Percentiles rank a stretch among this genome's conserved stretches.
Conservation (phyloP, 371 early-diverging fungal genomes). For the Mortierella sp. region DNA sequence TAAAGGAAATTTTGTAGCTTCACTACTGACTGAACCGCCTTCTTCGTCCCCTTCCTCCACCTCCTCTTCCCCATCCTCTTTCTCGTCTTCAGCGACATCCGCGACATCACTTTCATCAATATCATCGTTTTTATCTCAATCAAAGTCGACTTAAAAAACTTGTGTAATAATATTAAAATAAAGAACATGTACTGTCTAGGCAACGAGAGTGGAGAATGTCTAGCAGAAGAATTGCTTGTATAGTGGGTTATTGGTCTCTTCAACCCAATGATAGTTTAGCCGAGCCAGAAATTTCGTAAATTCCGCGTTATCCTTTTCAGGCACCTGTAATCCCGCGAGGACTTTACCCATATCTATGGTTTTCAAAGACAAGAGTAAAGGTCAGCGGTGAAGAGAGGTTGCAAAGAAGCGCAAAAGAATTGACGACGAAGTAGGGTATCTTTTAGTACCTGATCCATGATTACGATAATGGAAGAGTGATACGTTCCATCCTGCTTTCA, state of each 20-base stretch:
- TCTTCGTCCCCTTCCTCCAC: neutral
- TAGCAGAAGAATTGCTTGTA: conserved; percentile 81
- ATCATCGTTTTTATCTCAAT: neutral
- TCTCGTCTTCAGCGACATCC: neutral
- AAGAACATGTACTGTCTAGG: neutral
- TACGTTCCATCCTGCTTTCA: conserved; percentile 88
- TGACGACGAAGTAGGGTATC: neutral
- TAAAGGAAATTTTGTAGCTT: neutral
- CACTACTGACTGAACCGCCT: neutral
- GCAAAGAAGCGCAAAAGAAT: neutral
- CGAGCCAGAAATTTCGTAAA: conserved; percentile 79
- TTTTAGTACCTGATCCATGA: conserved; percentile 83
- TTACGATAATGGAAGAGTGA: conserved; percentile 97
- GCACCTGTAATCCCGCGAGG: conserved; percentile 93
- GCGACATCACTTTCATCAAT: neutral
- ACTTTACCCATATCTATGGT: conserved; percentile 89
- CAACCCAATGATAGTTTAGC: conserved; percentile 86
- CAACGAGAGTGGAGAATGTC: neutral
- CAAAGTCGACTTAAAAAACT: neutral
- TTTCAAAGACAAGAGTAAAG: neutral
- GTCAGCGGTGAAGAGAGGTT: too few relatives aligned
- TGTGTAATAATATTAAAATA: neutral
- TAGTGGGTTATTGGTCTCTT: conserved; percentile 92
- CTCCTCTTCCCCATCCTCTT: too few relatives aligned
- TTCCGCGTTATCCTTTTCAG: conserved; percentile 66